Conservation (phyloP, 179 eudicot species). For the Gypsophila paniculata region DNA sequence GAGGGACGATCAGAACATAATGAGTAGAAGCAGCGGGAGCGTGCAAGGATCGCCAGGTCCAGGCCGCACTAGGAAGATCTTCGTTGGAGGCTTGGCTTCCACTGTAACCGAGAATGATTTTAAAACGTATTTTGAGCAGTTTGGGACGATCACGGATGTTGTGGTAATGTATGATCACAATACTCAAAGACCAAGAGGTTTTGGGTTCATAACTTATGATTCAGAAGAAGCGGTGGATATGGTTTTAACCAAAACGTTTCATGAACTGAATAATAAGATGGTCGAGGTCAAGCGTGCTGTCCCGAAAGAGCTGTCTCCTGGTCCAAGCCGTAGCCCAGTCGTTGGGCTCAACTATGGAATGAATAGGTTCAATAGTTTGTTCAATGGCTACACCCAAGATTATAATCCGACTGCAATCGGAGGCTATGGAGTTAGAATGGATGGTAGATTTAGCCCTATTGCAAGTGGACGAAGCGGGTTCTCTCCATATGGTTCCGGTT, state of each 20-base stretch:
- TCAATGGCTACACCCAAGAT: slow-evolving; percentile 53
- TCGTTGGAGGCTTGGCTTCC: slow-evolving; percentile 83
- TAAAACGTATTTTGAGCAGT: slow-evolving; percentile 65
- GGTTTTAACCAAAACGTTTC: slow-evolving; percentile 60
- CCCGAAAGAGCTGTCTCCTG: slow-evolving; percentile 75
- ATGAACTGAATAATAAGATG: slow-evolving; percentile 69
- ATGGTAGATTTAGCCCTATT: slow-evolving; percentile 53
- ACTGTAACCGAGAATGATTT: slow-evolving; percentile 71
- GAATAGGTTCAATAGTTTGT: slow-evolving; percentile 45
- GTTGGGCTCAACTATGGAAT: slow-evolving; percentile 49
- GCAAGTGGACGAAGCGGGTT: slow-evolving; percentile 53
- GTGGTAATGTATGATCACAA: slow-evolving; percentile 88
- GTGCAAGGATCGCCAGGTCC: slow-evolving; percentile 68
- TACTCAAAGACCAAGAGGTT: slow-evolving; percentile 83
- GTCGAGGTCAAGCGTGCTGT: slow-evolving; percentile 89
- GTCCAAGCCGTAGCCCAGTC: slow-evolving; percentile 56
- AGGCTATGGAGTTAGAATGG: slow-evolving; percentile 65
- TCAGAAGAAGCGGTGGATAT: slow-evolving; percentile 77
- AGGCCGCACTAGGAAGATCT: slow-evolving; percentile 75
- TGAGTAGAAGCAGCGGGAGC: slow-evolving; percentile 68
- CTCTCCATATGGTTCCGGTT: slow-evolving; percentile 52
- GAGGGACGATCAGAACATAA: slow-evolving; percentile 63
- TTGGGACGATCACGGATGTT: slow-evolving; percentile 71
- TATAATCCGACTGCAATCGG: slow-evolving; percentile 49
- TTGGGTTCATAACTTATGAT: slow-evolving; percentile 79